phyloP scores from a whole-genome alignment of 2,329 filamentous ascomycete genomes.

The Trichoderma sp. region DNA sequence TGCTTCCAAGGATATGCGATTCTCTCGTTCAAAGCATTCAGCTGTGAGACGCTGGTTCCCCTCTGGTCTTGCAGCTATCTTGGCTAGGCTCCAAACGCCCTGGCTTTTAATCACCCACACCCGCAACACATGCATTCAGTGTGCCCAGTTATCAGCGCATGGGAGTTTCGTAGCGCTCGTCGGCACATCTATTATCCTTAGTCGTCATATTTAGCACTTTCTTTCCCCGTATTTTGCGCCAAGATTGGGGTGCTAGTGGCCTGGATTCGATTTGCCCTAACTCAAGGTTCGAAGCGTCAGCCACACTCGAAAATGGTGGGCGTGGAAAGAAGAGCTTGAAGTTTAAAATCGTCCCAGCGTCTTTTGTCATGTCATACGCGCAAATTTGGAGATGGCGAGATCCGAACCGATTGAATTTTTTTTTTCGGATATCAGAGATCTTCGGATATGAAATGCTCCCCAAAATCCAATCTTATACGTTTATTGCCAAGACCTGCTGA shows the following conservation, averaged over 20 bases:
- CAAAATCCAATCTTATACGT: neutral
- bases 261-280: neutral
- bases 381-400: neutral
- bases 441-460: neutral
- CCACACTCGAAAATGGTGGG: neutral
- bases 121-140: neutral
- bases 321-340: neutral
- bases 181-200: conserved; percentile 9
- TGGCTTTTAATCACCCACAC: neutral
- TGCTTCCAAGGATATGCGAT: neutral
- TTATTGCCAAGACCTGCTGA: neutral
- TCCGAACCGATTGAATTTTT: neutral
- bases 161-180: neutral
- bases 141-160: neutral
- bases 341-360: neutral
- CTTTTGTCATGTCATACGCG: neutral
- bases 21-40: neutral
- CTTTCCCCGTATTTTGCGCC: neutral
- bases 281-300: conserved; percentile 1
- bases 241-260: neutral
- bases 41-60: neutral
- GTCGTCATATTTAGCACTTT: neutral
- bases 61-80: neutral
- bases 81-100: neutral
- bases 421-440: neutral